Evolutionary conservation across 805 yeast genomes (phyloP).

Genomic region (Pichia pseudocactophila): DNA sequence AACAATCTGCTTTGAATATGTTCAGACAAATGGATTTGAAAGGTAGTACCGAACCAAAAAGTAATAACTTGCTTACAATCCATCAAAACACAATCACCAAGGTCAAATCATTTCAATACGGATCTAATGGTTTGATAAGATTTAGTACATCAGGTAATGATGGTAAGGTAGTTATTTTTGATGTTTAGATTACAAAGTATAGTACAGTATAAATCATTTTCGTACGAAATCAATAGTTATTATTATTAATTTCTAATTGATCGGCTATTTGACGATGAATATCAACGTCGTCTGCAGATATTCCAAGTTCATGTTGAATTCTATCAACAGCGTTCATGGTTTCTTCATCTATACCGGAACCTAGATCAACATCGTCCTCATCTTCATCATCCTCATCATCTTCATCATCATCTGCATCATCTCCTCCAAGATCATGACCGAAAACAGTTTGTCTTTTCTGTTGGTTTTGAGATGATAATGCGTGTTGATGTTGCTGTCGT

Average conservation of each 20-base stretch:
- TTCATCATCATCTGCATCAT: neutral
- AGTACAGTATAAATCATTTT: neutral
- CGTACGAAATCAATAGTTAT: constrained; percentile 1
- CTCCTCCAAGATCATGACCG: neutral
- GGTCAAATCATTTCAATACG: constrained; percentile 43
- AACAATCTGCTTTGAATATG: constrained; percentile 80
- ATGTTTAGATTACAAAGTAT: constrained; percentile 27
- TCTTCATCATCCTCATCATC: constrained; percentile 4
- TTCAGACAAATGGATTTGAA: constrained; percentile 92
- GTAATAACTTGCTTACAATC: constrained; percentile 53
- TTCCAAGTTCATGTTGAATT: constrained; percentile 6
- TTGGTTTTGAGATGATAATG: too few relatives aligned
- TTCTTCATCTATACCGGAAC: constrained; percentile 7
- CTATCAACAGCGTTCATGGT: constrained; percentile 8
- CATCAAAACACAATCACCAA: constrained; percentile 87
- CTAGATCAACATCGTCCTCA: constrained; percentile 7
- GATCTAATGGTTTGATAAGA: constrained; percentile 40
- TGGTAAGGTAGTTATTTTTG: constrained; percentile 81
- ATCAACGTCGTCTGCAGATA: constrained; percentile 5
- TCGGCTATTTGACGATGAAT: constrained; percentile 9
- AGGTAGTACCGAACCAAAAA: constrained; percentile 53
- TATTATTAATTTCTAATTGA: constrained; percentile 6
- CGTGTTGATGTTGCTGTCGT: too few relatives aligned
- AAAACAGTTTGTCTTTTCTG: too few relatives aligned
- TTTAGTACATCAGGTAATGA: constrained; percentile 79